Evolutionary conservation across 306 rosid species (phyloP).

Genomic region (Pyrus bretschneideri): DNA sequence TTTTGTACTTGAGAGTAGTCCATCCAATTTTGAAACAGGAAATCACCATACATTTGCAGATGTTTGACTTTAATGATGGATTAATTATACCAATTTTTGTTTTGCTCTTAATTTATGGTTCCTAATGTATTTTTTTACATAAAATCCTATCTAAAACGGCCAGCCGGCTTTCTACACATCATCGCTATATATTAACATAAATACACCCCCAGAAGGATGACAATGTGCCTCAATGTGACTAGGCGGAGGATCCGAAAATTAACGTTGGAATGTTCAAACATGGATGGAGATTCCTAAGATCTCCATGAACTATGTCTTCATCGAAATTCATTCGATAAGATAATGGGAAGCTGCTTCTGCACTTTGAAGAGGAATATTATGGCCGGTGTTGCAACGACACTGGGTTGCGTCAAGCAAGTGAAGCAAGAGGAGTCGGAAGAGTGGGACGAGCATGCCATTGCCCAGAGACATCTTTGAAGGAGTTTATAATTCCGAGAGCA

Average conservation of each 20-base stretch:
- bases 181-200: not conserved
- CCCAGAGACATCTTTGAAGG: constrained; percentile 75
- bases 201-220: not conserved
- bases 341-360: not conserved
- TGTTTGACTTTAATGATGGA: not conserved
- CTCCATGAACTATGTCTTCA: not conserved
- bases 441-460: constrained; percentile 75
- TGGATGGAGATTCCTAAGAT: constrained; percentile 1
- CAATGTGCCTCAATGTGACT: not conserved
- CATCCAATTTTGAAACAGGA: not conserved
- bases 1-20: not conserved
- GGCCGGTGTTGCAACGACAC: constrained; percentile 26
- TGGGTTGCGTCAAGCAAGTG: constrained; percentile 61
- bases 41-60: not conserved
- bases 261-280: constrained; percentile 21
- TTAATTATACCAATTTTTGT: not conserved
- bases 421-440: constrained; percentile 53
- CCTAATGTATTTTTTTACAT: not conserved
- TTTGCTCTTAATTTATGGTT: not conserved
- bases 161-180: constrained; percentile 7
- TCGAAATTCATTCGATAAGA: not conserved
- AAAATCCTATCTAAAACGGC: not conserved
- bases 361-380: constrained; percentile 9
- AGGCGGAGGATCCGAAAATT: constrained; percentile 8
- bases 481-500: constrained; percentile 9